Conservation (phyloP, 2,329 filamentous ascomycete species). For the Paecilomyces variotii region DNA sequence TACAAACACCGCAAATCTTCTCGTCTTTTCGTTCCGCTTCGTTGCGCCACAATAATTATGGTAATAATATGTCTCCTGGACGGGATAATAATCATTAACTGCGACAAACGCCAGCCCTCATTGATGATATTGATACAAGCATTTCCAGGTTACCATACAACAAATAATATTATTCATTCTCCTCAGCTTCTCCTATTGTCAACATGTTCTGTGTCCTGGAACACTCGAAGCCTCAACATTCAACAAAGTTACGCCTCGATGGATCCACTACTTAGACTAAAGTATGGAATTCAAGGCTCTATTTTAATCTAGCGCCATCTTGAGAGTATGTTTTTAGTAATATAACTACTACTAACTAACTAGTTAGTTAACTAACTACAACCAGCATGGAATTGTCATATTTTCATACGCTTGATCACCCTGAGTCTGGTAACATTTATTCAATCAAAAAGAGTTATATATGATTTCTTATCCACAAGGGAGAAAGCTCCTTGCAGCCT, state of each 20-base stretch:
- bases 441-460: neutral
- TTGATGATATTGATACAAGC: no score
- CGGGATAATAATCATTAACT: no score
- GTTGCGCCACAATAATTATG: neutral
- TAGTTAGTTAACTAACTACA: neutral
- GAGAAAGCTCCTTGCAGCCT: neutral
- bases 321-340: no score
- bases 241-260: neutral
- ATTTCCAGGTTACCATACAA: neutral
- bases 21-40: neutral
- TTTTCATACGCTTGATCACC: neutral
- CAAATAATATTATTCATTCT: neutral
- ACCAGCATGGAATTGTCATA: neutral
- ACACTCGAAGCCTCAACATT: neutral
- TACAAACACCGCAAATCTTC: conserved; percentile 10
- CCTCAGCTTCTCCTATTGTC: neutral
- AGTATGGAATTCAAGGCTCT: neutral
- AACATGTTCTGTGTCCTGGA: neutral
- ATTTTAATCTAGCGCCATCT: neutral
- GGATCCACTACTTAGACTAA: neutral
- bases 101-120: no score
- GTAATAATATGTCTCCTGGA: no score
- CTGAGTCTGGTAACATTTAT: neutral
- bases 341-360: neutral
- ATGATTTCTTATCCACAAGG: neutral